A percentile compares a stretch with the other conserved stretches of the same genome.
Conservation (phyloP, 192 early-diverging fungal species). For the Cladochytrium replicatum region DNA sequence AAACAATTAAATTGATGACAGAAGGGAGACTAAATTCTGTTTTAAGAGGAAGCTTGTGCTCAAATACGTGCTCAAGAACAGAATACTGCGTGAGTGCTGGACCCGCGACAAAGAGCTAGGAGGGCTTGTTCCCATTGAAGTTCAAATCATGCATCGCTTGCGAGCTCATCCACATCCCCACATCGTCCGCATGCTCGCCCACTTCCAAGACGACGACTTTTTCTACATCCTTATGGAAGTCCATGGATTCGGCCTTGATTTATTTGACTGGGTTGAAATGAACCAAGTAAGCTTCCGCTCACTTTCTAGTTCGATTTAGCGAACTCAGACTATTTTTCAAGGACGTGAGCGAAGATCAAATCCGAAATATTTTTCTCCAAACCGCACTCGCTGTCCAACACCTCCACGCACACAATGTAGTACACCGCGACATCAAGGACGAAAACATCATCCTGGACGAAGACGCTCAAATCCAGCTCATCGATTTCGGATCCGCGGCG, state of each 20-base stretch:
- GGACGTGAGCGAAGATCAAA: constrained; percentile 41
- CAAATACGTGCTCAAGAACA: constrained; percentile 62
- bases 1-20: too few species aligned
- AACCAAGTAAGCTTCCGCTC: constrained; percentile 22
- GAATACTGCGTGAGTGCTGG: constrained; percentile 57
- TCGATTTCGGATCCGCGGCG: constrained; percentile 65
- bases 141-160: constrained; percentile 43
- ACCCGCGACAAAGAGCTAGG: constrained; percentile 45
- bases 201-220: constrained; percentile 59
- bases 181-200: constrained; percentile 28
- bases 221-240: constrained; percentile 59
- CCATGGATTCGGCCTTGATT: constrained; percentile 52
- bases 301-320: too few species aligned
- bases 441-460: constrained; percentile 67
- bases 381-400: constrained; percentile 25
- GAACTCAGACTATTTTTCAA: not conserved
- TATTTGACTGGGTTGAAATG: constrained; percentile 65
- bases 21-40: too few species aligned
- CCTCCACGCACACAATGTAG: constrained; percentile 30
- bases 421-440: constrained; percentile 67
- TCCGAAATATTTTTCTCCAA: constrained; percentile 33
- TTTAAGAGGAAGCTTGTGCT: too few species aligned
- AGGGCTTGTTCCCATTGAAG: constrained; percentile 54
- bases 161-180: constrained; percentile 2
- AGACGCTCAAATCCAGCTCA: constrained; percentile 40